Conservation (phyloP, 2,329 filamentous ascomycete species). For the Magnaporthiopsis incrustans region DNA sequence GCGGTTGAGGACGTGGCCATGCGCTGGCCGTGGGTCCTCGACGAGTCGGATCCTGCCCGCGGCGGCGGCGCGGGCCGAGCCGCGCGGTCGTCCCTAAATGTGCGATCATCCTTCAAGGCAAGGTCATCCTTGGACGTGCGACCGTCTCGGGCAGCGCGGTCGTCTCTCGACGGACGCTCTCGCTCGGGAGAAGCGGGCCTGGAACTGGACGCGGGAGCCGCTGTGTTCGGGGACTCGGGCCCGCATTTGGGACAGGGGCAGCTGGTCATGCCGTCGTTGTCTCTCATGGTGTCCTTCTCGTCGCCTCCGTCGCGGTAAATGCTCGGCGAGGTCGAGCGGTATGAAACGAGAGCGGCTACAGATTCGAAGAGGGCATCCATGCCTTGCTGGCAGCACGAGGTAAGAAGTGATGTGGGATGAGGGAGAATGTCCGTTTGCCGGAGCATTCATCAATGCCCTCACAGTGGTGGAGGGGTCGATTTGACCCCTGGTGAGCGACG, state of each 20-base stretch:
- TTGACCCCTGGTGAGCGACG: too few relatives aligned
- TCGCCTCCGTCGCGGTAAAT: too few relatives aligned
- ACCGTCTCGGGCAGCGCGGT: not conserved
- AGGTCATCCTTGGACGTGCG: not conserved
- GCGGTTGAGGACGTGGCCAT: not conserved
- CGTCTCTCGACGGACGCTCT: not conserved
- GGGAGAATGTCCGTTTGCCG: too few relatives aligned
- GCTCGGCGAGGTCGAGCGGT: too few relatives aligned
- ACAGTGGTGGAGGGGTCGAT: too few relatives aligned
- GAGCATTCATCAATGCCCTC: too few relatives aligned
- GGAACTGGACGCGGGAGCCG: not conserved
- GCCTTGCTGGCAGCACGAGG: too few relatives aligned
- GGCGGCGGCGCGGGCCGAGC: too few relatives aligned
- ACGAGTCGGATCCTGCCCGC: not conserved
- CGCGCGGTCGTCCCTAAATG: not conserved
- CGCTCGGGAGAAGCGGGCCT: not conserved
- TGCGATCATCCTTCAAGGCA: not conserved
- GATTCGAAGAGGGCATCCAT: too few relatives aligned
- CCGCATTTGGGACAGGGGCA: not conserved
- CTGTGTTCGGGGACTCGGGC: too few relatives aligned
- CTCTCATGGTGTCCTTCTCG: not conserved
- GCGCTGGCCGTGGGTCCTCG: not conserved
- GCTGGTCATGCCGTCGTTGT: not conserved
- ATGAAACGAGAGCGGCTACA: too few relatives aligned
- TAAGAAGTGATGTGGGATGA: too few relatives aligned